Evolutionary conservation across 768 basidiomycete species (phyloP), one percentile per base, ranked within the genome.

Genomic region (Lanmaoa rubissima): DNA sequence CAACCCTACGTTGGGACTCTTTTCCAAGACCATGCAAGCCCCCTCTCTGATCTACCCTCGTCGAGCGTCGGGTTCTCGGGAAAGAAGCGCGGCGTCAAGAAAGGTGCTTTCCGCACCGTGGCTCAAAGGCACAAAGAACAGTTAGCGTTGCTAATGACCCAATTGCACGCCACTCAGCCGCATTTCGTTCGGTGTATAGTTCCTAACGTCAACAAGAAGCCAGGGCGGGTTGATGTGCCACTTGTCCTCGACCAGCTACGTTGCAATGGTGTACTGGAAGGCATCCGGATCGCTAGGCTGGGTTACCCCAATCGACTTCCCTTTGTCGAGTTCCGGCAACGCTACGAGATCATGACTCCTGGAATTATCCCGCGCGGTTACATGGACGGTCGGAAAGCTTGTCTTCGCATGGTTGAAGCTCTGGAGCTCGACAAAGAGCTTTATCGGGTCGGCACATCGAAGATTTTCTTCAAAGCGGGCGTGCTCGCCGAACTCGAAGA

Each of bases 151-250:
- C 79, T 99, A 50, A 96, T 99, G 92, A 70, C 76, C 3, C 97
- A 98, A 66, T 79, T 99, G 12, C 85, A 90, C 54, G 84, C 92
- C 2, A 99, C 97, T 0, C 95, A 98, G 64, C 97, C 97, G 1
- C 97, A 99, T 71, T 99, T 99, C 72, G 91, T 99, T 13, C 83
- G 97, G 26, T 99, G 97, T 68, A 99, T 99, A 64, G 96, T 99
- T 2, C 97, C 97, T 2, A 99, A 99, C 65, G 76, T 80, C 19
- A 77, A 85, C 73, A 98, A 98, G 79, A 91, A 90, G 66, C 93
- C 97, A 0, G 90, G 90, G 7, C 83, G 90, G 43, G 81, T 99
- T 60, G 95, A 97, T 64, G 90, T 94, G 1, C 96, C 96, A 0
- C 84, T 98, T 42, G 93, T 98, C 4, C 82, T 99, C 17, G 96